These are phyloP conservation scores for Immersiella caudata DNA, from an alignment of 495 filamentous ascomycete species.

Conservation along the genomic window DNA sequence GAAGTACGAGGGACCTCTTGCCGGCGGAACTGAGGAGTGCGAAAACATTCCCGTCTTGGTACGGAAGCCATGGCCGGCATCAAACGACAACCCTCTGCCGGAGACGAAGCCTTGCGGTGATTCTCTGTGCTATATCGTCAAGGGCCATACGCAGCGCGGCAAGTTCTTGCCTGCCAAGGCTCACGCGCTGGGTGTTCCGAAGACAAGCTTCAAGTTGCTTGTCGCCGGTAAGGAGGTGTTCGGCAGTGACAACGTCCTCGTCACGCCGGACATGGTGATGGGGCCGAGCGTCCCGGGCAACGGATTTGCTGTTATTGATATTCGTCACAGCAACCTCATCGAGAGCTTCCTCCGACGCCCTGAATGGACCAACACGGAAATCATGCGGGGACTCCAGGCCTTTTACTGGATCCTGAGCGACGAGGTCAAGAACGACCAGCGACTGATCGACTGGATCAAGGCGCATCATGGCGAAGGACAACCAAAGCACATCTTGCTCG, in stretches of 20 bases:
- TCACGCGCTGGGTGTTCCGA: slow-evolving; percentile 55
- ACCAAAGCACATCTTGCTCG: slow-evolving; percentile 72
- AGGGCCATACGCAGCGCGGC: slow-evolving; percentile 71
- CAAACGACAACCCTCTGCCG: slow-evolving; percentile 64
- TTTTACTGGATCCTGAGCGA: slow-evolving; percentile 82
- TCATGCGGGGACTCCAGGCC: slow-evolving; percentile 67
- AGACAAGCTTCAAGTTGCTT: slow-evolving; percentile 55
- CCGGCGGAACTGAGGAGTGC: slow-evolving; percentile 50
- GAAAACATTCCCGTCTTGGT: slow-evolving; percentile 72
- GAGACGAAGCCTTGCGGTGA: slow-evolving; percentile 62
- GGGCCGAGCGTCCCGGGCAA: slow-evolving; percentile 37
- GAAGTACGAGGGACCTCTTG: slow-evolving; percentile 66
- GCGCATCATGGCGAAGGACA: slow-evolving; percentile 50
- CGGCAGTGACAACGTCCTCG: slow-evolving; percentile 56
- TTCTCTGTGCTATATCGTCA: slow-evolving; percentile 84
- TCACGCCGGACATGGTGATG: slow-evolving; percentile 59
- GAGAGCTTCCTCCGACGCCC: slow-evolving; percentile 63
- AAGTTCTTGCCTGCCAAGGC: slow-evolving; percentile 75
- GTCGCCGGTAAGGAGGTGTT: slow-evolving; percentile 53
- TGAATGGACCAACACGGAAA: slow-evolving; percentile 69
- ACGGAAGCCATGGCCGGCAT: slow-evolving; percentile 81
- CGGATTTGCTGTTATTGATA: slow-evolving; percentile 78
- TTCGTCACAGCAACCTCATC: slow-evolving; percentile 71
- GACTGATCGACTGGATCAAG: slow-evolving; percentile 69
- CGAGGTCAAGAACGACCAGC: slow-evolving; percentile 62